Base-by-base conservation (phyloP, 139 green algal species). In the Volvox africanus region DNA sequence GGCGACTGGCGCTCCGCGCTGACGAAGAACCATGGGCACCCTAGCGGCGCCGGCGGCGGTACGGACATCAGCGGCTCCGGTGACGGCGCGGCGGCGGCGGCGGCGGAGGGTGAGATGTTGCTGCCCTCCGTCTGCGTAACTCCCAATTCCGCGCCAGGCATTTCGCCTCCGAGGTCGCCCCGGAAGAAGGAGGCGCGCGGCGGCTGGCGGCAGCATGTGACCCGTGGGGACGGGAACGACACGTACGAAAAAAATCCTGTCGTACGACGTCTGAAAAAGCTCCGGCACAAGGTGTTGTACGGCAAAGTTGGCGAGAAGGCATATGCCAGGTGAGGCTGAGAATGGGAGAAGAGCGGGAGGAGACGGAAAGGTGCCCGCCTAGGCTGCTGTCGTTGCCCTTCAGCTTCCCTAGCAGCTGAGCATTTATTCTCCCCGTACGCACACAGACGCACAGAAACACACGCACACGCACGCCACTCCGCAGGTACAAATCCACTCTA, bases 231-330 rank as follows among this genome's bases (percentile, higher is more conserved):
- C 2, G 65, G 36, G 33, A 33, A 13, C 37, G 67, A 80, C 26
- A 28, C 33, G 33, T 55, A 80, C 20, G 85, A 89, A 30, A 50
- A 61, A 30, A 89, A 89, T 30, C 85, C 85, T 13, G 55, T 89
- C 28, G 76, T 89, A 37, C 69, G 85, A 37, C 85, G 85, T 11
- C 85, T 89, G 26, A 89, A 89, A 71, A 89, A 89, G 85, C 85
- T 89, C 26, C 30, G 68, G 44, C 85, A 89, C 69, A 89, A 89
- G n/a, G 85, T 89, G 37, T 68, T 89, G 37, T 89, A 82, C 37
- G 85, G 85, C 37, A 71, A 14, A 36, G 44, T 89, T 5, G 85
- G 85, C 71, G 85, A 89, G 69, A 89, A 82, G 69, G 85, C 85
- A 1, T 89, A 82, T 37, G 44, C 21, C 69, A 89, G 69, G 85